Evolutionary conservation across 257 asterid genomes (phyloP), one percentile per base, ranked within the genome.

Genomic region (Cruciata laevipes): DNA sequence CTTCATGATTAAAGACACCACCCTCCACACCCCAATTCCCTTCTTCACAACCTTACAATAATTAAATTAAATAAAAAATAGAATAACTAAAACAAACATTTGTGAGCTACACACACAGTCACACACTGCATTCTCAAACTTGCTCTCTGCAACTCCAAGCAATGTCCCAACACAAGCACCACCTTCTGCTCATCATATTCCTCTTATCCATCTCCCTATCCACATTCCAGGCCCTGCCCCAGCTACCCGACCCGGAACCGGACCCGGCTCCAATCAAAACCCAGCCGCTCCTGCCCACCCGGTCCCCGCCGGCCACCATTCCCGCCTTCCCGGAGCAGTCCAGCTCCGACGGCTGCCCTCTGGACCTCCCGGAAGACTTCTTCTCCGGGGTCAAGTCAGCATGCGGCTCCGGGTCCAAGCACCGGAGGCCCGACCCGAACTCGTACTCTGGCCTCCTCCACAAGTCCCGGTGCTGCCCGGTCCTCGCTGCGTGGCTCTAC

Each of bases 251-350:
- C 75, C 98, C 92, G 5, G 81, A 84, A 73, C 97, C 92, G 1
- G 88, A 73, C 72, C 91, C 88, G 18, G 79, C 78, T 3, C n/a
- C 85, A 0, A 64, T 76, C 69, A 82, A 79, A 24, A 82, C 88
- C 66, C 94, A 85, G 61, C 81, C 83, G 32, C 81, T 81, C 42
- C 69, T 74, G 56, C 89, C 80, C 63, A 31, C 72, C 70, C 82
- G 53, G 13, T 44, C 91, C 51, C 82, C 90, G 0, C 81, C 89
- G n/a, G 81, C 92, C 65, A 92, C 97, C 56, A 92, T 92, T 71
- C 95, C 97, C 35, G 98, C 98, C 62, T 92, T 92, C 82, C 97
- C 91, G n/a, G 96, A 87, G 73, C 96, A 92, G 76, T 86, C 95
- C 61, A 83, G 74, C 63, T 71, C 76, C 76, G 77, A 86, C 61